Percentiles rank a stretch among this genome's conserved stretches.
Evolutionary conservation across 2,329 filamentous ascomycete genomes (phyloP).

Genomic region (Fusarium gaditjirri): DNA sequence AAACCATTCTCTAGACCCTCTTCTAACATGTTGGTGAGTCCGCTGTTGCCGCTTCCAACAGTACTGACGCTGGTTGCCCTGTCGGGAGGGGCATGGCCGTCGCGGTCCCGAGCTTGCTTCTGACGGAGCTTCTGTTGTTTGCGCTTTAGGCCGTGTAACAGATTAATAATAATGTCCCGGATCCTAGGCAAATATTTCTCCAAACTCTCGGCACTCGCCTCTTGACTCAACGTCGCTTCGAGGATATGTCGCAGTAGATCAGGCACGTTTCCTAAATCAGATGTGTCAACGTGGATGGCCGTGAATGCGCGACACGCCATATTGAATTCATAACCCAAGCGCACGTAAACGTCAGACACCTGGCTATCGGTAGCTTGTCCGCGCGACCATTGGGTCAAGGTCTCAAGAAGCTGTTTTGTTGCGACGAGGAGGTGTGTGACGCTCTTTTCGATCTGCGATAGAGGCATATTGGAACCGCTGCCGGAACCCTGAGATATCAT

Average conservation of each 20-base stretch:
- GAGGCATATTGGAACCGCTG: constrained; percentile 72
- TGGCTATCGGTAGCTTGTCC: constrained; percentile 91
- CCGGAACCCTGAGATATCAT: constrained; percentile 58
- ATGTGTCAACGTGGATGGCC: constrained; percentile 95
- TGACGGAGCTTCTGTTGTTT: constrained; percentile 90
- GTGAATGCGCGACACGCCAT: constrained; percentile 97
- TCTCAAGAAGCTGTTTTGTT: constrained; percentile 97
- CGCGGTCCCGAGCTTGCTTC: constrained; percentile 68
- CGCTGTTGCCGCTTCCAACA: constrained; percentile 65
- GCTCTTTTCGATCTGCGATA: constrained; percentile 99
- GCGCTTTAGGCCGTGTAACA: constrained; percentile 94
- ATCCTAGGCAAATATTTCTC: constrained; percentile 95
- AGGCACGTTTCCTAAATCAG: constrained; percentile 93
- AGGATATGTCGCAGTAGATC: constrained; percentile 90
- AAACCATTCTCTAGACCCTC: constrained; percentile 68
- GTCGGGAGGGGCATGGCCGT: constrained; percentile 56
- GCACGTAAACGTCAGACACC: constrained; percentile 97
- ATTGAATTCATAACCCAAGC: constrained; percentile 98
- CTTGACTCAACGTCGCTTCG: constrained; percentile 95
- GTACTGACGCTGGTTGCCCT: constrained; percentile 69
- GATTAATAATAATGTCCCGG: constrained; percentile 97
- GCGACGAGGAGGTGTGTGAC: constrained; percentile 97
- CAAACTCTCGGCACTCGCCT: constrained; percentile 91
- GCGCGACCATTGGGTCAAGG: constrained; percentile 96
- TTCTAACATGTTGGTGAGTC: constrained; percentile 67